phyloP scores from a whole-genome alignment of 176 grass and related monocot genomes.

The Miscanthus lutarioriparius region DNA sequence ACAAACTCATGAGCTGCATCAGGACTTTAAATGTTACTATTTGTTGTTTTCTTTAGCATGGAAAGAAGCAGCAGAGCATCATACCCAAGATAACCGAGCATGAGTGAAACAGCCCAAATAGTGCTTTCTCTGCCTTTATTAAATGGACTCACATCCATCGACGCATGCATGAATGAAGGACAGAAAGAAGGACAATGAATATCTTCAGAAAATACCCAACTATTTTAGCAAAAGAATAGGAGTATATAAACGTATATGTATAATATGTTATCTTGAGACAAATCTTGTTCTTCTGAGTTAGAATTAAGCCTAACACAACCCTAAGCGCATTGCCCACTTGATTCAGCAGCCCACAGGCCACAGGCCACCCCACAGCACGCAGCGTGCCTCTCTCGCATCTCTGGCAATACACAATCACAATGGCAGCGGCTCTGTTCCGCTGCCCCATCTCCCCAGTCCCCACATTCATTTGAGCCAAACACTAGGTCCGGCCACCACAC shows the following conservation, averaged over 20 bases:
- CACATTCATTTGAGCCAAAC: neutral
- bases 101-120: slow-evolving; percentile 82
- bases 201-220: neutral
- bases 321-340: neutral
- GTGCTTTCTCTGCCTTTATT: slow-evolving; percentile 88
- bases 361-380: neutral
- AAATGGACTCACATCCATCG: slow-evolving; percentile 60
- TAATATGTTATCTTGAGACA: neutral
- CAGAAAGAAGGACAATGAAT: neutral
- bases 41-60: neutral
- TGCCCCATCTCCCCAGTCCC: neutral
- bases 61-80: neutral
- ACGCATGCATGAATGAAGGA: slow-evolving; percentile 62
- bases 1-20: slow-evolving; percentile 13
- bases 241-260: no score
- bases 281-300: neutral
- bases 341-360: no score
- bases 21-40: neutral
- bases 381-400: neutral
- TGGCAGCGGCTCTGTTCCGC: neutral
- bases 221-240: no score
- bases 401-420: neutral
- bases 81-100: slow-evolving; percentile 99
- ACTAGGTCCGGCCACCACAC: neutral
- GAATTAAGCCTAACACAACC: neutral